These are phyloP conservation scores for Penicillium glabrum DNA, from an alignment of 2,329 filamentous ascomycete genomes.

Conservation along the genomic window DNA sequence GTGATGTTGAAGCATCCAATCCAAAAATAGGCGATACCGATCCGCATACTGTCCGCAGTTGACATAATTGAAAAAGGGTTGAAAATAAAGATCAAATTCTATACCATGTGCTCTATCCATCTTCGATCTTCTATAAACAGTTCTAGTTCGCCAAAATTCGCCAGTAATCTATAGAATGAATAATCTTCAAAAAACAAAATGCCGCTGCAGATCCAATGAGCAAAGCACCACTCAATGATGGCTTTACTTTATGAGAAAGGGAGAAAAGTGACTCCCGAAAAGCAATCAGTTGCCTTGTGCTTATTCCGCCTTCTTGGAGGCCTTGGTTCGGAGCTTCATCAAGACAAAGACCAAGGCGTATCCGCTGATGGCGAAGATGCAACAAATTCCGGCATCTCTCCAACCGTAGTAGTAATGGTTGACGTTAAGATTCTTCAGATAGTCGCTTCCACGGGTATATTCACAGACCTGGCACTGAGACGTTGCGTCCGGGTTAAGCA, in stretches of 20 bases:
- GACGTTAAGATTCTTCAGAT: slow-evolving; percentile 57
- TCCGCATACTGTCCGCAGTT: no score
- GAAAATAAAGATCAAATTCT: no score
- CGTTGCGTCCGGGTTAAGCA: slow-evolving; percentile 59
- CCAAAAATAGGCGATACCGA: no score
- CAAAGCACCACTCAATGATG: background rate
- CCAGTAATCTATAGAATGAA: background rate
- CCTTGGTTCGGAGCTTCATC: slow-evolving; percentile 25
- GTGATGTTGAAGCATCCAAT: no score
- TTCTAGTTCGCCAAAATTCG: background rate
- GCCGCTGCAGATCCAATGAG: background rate
- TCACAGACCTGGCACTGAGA: slow-evolving; percentile 58
- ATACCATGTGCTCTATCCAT: no score
- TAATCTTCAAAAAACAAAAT: background rate
- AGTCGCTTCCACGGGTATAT: slow-evolving; percentile 58
- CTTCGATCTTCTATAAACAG: no score
- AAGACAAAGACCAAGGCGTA: slow-evolving; percentile 46
- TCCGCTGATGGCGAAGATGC: slow-evolving; percentile 52
- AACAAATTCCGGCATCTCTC: slow-evolving; percentile 61
- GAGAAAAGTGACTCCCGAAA: background rate
- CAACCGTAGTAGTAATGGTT: slow-evolving; percentile 61
- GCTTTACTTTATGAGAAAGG: background rate
- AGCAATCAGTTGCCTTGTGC: background rate
- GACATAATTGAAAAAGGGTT: no score
- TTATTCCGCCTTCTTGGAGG: slow-evolving; percentile 21